Base-by-base conservation (phyloP, 2,329 filamentous ascomycete species). In the Didymella keratinophila region DNA sequence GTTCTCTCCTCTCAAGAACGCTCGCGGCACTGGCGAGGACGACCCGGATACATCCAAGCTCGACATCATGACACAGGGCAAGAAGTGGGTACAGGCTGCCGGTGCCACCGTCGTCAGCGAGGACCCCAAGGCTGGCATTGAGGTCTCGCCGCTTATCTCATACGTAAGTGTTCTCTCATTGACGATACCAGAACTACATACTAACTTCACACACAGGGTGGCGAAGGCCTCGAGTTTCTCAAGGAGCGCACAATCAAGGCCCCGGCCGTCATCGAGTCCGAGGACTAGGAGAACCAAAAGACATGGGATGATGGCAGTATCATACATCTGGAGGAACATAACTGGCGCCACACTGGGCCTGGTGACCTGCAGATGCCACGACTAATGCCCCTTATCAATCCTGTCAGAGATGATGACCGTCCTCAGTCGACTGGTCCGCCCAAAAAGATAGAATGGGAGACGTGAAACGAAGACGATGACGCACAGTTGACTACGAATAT, bases 1-100 rank as follows among this genome's bases (percentile, higher is more conserved):
- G 80, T 99, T 99, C 82, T 97, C 93, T 27, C 95, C 95, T 4
- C 82, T 99, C 67, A 99, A 99, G 88, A 99, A 99, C 74, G 87
- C 87, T 11, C 85, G 83, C 63, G 76, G 93, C 53, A 93, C 91
- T 39, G 92, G 91, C 30, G 91, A 97, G 80, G 95, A 99, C 74
- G 92, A 97, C 77, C 91, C 92, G 11, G 93, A 97, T 68, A 99
- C 95, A 49, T 97, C 93, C 83, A 92, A 89, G 80, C 84, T 83
- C 65, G 92, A 98, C 76, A 96, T 98, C 75, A 89, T 97, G 87
- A 82, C 84, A 44, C 95, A 98, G 80, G 95, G 95, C 43, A 87
- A 88, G 78, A 88, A 91, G 70, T 99, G 95, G 93, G 81, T 91
- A 47, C 82, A 92, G 78, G 87, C 86, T 54, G 92, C 89, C 8